Evolutionary conservation across 257 asterid species (phyloP).

Genomic region (Solanum clarkiae): DNA sequence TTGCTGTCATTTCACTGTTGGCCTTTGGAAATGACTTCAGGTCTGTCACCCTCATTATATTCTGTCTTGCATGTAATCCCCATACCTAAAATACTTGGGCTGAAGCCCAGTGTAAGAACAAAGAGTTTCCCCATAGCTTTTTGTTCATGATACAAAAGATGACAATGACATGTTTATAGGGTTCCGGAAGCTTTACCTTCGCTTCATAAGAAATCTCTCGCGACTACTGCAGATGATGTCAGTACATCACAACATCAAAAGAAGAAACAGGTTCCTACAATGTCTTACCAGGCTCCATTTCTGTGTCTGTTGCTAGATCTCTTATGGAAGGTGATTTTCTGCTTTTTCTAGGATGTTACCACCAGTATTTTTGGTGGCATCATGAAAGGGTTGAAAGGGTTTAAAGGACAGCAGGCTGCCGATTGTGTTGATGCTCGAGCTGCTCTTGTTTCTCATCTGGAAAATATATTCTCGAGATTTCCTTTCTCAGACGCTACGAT

Average conservation of each 20-base stretch:
- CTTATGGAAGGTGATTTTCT: constrained; percentile 6
- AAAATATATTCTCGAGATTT: constrained; percentile 68
- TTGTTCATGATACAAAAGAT: neutral
- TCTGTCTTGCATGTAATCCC: neutral
- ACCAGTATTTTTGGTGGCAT: constrained; percentile 62
- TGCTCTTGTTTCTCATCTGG: constrained; percentile 43
- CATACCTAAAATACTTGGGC: neutral
- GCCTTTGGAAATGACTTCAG: constrained; percentile 70
- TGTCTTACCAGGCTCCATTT: neutral
- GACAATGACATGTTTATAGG: constrained; percentile 30
- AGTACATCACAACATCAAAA: constrained; percentile 33
- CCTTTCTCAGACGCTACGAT: constrained; percentile 58
- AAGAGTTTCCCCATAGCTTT: neutral
- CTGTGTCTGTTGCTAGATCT: neutral
- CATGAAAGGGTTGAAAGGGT: constrained; percentile 77
- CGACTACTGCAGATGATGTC: constrained; percentile 46
- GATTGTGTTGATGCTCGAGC: constrained; percentile 39
- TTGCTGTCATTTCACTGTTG: constrained; percentile 61
- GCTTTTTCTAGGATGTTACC: constrained; percentile 29
- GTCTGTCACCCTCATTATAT: constrained; percentile 24
- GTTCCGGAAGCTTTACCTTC: constrained; percentile 49
- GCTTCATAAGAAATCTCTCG: constrained; percentile 65
- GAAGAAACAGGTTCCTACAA: constrained; percentile 39
- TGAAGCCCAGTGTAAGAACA: neutral
- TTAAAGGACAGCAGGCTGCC: constrained; percentile 29